Base-by-base conservation (phyloP, 768 basidiomycete genomes). In the Boletus insuetus region DNA sequence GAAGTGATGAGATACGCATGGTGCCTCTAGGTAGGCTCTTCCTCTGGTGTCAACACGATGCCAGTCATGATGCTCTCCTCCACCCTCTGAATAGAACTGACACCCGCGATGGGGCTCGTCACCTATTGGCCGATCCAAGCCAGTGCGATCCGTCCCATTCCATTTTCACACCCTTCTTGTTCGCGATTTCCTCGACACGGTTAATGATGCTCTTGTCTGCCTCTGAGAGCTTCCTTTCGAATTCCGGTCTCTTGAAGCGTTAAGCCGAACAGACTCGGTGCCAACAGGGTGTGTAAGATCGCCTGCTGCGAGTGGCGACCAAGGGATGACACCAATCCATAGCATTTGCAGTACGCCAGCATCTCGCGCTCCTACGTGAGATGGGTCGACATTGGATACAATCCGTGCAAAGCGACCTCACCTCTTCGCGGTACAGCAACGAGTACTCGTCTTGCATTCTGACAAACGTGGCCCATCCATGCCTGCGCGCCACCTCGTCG, bases 311-410 rank as follows among this genome's bases (percentile, higher is more conserved):
- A 84, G 72, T 1, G 81, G 79, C 0, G 73, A 65, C 76, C 79
- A 82, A 0, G 82, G 79, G 32, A 85, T 81, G 26, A 78, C 63
- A 0, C 81, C 80, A 31, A 84, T 79, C 24, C 82, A 22, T 77
- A 74, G 55, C 69, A 73, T 19, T 75, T 70, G 62, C 77, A 79
- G 63, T 78, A 80, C 6, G 70, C 62, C n/a, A 73, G n/a, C n/a
- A n/a, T n/a, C n/a, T n/a, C n/a, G n/a, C n/a, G n/a, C n/a, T n/a
- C n/a, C n/a, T n/a, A n/a, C n/a, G n/a, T n/a, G n/a, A n/a, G n/a
- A n/a, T n/a, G n/a, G n/a, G n/a, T n/a, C n/a, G n/a, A n/a, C n/a
- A n/a, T n/a, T n/a, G n/a, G n/a, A n/a, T n/a, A n/a, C n/a, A n/a
- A n/a, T n/a, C n/a, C n/a, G n/a, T n/a, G n/a, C n/a, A n/a, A n/a